Evolutionary conservation across 2,329 filamentous ascomycete species (phyloP), one percentile per base, ranked within the genome.

Genomic region (Drechslera avenae): DNA sequence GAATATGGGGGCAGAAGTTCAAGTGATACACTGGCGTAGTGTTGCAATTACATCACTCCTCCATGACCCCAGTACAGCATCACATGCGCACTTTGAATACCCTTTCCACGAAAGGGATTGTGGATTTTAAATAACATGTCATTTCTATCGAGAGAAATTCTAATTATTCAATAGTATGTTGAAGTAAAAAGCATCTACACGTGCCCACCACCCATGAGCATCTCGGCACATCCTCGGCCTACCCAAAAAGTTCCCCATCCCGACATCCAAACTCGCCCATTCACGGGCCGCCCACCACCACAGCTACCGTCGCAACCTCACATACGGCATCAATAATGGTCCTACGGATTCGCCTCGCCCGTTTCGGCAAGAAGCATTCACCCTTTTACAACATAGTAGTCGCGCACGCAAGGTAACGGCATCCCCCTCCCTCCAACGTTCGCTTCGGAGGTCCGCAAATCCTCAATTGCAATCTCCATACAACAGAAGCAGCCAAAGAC

Each of bases 351-450:
- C 88, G 94, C 52, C 86, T 99, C 64, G 90, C 94, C 65, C 92
- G 94, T 74, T 96, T 97, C 74, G 91, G 92, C 72, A 90, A 88
- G 74, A 86, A 84, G 60, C 92, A 96, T 73, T 74, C 84, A n/a
- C 93, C 94, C 2, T 88, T 97, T 66, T 99, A 96, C 83, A 99
- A 99, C 79, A 97, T 99, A 59, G 91, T 97, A 61, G 90, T 99
- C 59, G 85, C 91, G 13, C 93, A 97, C 69, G 92, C 92, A 39
- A 87, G 92, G 90, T 95, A 83, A 23, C 60, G 81, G 6, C 16
- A n/a, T 43, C 21, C 18, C 39, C 35, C 19, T 13, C 13, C 32
- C 36, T n/a, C 28, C 21, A 28, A 28, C 40, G 9, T n/a, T 16
- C 19, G 16, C 21, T 28, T 32, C 50, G 34, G 45, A 10, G 28